phyloP scores from a whole-genome alignment of 768 basidiomycete genomes.

The Tricholoma saponaceum region DNA sequence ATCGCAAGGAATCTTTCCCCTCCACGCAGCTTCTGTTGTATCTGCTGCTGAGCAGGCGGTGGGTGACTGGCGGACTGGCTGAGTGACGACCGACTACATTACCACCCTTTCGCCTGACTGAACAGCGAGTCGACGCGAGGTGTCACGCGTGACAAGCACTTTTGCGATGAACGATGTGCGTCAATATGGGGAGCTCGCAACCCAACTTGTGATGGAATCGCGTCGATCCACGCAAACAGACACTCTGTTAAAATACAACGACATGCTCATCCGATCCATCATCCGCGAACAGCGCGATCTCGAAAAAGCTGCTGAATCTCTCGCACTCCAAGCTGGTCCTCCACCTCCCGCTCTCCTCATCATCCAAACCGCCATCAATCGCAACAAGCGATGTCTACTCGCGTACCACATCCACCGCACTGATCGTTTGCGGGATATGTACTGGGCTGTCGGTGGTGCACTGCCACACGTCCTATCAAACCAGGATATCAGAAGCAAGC shows the following conservation, averaged over 20 bases:
- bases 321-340: slow-evolving; percentile 33
- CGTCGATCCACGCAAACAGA: slow-evolving; percentile 82
- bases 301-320: slow-evolving; percentile 48
- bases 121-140: neutral
- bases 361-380: slow-evolving; percentile 82
- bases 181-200: slow-evolving; percentile 83
- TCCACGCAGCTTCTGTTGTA: too few species aligned
- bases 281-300: slow-evolving; percentile 91
- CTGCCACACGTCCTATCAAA: slow-evolving; percentile 76
- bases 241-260: slow-evolving; percentile 88
- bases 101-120: too few species aligned
- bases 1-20: too few species aligned
- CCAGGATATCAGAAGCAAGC: slow-evolving; percentile 62
- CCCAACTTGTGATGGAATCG: slow-evolving; percentile 83
- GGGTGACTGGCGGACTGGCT: too few species aligned
- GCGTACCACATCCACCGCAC: slow-evolving; percentile 89
- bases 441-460: slow-evolving; percentile 87
- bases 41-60: too few species aligned
- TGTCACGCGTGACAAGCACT: neutral
- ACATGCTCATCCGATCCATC: slow-evolving; percentile 78
- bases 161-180: slow-evolving; percentile 47
- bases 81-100: too few species aligned
- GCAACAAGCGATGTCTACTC: slow-evolving; percentile 94
- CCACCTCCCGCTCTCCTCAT: slow-evolving; percentile 69
- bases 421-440: slow-evolving; percentile 79